Evolutionary conservation across 208 protist genomes (phyloP), one percentile per base, ranked within the genome.

Genomic region (Crithidia thermophila): DNA sequence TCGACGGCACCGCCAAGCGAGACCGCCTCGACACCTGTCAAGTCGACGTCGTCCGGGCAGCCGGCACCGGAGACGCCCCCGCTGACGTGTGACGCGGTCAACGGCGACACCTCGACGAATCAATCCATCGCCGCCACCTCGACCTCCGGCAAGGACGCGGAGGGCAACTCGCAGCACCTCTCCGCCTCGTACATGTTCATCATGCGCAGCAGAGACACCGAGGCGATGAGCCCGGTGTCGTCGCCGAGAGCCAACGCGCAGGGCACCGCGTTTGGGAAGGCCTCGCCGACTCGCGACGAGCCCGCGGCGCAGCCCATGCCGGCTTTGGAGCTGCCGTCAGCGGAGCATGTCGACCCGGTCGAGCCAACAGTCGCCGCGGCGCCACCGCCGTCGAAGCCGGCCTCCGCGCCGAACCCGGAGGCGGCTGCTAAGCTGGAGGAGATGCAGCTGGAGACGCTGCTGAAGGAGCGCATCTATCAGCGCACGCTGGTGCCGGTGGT

Each of bases 101-200:
- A 39, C n/a, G n/a, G 34, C 10, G 25, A 1, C 11, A 30, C 20
- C 20, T 20, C 42, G 20, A 23, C 14, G 49, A 16, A 20, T 34
- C 25, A 30, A 27, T 4, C n/a, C 25, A 46, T 30, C 45, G 20
- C 50, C 34, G 40, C 28, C 27, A 34, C 21, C 16, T 11, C 42
- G 25, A 45, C 16, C 21, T 18, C 18, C 20, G 73, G 21, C 6
- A 33, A 43, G 13, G 67, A 21, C 4, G 36, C 47, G 16, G 62
- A 49, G 2, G 45, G 18, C 20, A 36, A n/a, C 61, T 39, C 53
- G 18, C 39, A 49, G 20, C 52, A 45, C 33, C 21, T 82, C 3
- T 66, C 71, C 8, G 75, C 79, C 6, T 79, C 79, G 6, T 59
- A 63, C 51, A 70, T 85, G 50, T 81, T 81, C 31, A 62, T 79